A percentile compares a stretch with the other conserved stretches of the same genome.
Conservation (phyloP, 1,284 basidiomycete species). For the Marasmius sp. region DNA sequence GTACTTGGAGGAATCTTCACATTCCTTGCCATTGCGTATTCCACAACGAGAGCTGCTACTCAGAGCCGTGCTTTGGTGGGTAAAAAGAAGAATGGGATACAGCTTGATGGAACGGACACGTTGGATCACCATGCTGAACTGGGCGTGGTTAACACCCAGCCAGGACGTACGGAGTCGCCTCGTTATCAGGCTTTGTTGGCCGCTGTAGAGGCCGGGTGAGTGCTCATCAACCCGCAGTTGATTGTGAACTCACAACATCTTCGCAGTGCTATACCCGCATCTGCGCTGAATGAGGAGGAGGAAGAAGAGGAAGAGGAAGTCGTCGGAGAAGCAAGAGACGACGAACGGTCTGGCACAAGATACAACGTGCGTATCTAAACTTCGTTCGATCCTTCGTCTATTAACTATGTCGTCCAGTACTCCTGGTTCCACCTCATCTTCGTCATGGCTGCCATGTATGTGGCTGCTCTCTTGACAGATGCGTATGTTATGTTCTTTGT, state of each 20-base stretch:
- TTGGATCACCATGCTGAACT: conserved; percentile 60
- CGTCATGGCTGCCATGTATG: conserved; percentile 95
- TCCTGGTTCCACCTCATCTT: conserved; percentile 99
- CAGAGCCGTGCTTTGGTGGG: conserved; percentile 91
- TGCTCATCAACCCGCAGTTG: conserved; percentile 10
- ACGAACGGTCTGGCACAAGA: conserved; percentile 94
- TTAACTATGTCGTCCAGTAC: conserved; percentile 55
- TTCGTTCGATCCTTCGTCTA: neutral
- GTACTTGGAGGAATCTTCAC: conserved; percentile 94
- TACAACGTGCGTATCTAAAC: conserved; percentile 73
- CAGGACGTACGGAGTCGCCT: conserved; percentile 82
- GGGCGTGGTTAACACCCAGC: conserved; percentile 82
- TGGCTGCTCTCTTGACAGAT: conserved; percentile 97
- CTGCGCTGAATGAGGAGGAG: conserved; percentile 83
- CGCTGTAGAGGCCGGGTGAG: conserved; percentile 91
- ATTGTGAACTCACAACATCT: neutral
- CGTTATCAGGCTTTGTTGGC: conserved; percentile 94
- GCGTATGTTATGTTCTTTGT: conserved; percentile 62
- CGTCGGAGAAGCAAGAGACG: conserved; percentile 79
- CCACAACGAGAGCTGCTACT: conserved; percentile 93
- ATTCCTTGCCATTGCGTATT: conserved; percentile 97
- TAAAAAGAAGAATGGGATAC: conserved; percentile 62
- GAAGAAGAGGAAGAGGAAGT: conserved; percentile 78
- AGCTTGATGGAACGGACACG: conserved; percentile 57
- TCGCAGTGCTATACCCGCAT: conserved; percentile 85